phyloP scores from a whole-genome alignment of 768 basidiomycete genomes.

The Candolleomyces aberdarensis region DNA sequence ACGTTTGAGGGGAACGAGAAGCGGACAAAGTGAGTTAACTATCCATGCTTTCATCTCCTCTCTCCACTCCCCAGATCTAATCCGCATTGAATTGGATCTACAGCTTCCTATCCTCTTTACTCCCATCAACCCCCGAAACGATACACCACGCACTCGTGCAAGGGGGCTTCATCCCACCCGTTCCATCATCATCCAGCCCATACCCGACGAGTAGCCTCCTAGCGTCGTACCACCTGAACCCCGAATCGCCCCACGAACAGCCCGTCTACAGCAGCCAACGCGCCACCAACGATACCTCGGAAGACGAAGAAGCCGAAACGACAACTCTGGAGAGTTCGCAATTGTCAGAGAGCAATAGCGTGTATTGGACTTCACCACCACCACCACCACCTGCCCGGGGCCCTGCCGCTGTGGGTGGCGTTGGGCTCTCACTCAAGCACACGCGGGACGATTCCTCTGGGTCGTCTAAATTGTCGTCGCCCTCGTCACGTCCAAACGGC shows the following conservation, averaged over 20 bases:
- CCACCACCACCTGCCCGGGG: too few relatives aligned
- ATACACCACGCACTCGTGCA: conserved; percentile 66
- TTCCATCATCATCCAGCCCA: not conserved
- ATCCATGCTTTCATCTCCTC: conserved; percentile 1
- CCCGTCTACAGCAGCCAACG: not conserved
- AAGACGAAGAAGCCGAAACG: too few relatives aligned
- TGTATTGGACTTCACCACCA: too few relatives aligned
- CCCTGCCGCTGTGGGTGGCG: too few relatives aligned
- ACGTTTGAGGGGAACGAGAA: conserved; percentile 59
- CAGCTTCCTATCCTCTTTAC: conserved; percentile 71
- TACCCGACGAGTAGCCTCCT: not conserved
- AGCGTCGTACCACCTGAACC: conserved; percentile 9
- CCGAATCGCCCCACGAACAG: conserved; percentile 7
- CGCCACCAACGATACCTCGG: conserved; percentile 13
- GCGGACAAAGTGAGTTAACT: conserved; percentile 52
- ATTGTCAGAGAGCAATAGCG: too few relatives aligned
- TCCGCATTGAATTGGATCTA: too few relatives aligned
- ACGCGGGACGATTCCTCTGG: too few relatives aligned
- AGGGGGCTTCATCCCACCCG: conserved; percentile 44
- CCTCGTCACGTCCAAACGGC: conserved; percentile 24
- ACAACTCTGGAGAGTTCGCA: too few relatives aligned
- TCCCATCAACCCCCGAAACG: conserved; percentile 71
- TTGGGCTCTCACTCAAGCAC: too few relatives aligned
- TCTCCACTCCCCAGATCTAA: not conserved
- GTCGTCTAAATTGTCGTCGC: not conserved